These are phyloP conservation scores for Xylaria scruposa DNA, from an alignment of 495 filamentous ascomycete species.

Conservation along the genomic window DNA sequence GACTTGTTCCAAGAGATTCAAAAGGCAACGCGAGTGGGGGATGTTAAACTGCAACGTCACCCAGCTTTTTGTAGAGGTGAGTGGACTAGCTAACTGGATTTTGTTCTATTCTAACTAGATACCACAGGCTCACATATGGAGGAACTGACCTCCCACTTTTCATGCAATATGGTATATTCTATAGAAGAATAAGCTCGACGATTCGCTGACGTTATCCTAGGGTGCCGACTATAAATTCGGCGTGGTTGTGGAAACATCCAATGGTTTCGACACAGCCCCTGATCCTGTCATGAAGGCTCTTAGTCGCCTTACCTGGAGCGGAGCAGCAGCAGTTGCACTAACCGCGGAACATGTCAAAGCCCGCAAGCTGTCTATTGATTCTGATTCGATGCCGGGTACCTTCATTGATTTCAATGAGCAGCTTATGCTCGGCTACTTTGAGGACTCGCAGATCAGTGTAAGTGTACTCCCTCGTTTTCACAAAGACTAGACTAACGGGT, in stretches of 20 bases:
- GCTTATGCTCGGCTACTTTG: conserved; percentile 77
- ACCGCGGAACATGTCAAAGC: conserved; percentile 31
- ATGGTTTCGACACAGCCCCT: conserved; percentile 67
- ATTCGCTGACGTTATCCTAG: conserved; percentile 48
- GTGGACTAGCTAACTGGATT: neutral
- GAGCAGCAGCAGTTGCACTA: conserved; percentile 48
- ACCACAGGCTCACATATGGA: conserved; percentile 45
- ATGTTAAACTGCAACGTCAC: conserved; percentile 67
- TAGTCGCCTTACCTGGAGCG: conserved; percentile 71
- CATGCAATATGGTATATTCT: conserved; percentile 71
- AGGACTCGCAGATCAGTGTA: conserved; percentile 71
- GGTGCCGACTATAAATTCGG: conserved; percentile 86
- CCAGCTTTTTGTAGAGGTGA: conserved; percentile 44
- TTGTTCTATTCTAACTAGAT: conserved; percentile 7
- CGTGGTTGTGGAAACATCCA: conserved; percentile 66
- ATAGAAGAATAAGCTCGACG: neutral
- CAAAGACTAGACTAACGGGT: conserved; percentile 33
- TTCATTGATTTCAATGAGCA: conserved; percentile 73
- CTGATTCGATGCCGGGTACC: conserved; percentile 26
- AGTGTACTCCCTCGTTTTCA: conserved; percentile 34
- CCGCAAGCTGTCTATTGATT: neutral
- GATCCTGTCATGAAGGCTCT: conserved; percentile 61
- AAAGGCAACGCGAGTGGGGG: conserved; percentile 29
- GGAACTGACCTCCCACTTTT: conserved; percentile 70
- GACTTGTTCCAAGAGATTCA: conserved; percentile 70